Conservation (phyloP, 495 filamentous ascomycete genomes). For the Cercophora newfieldiana region DNA sequence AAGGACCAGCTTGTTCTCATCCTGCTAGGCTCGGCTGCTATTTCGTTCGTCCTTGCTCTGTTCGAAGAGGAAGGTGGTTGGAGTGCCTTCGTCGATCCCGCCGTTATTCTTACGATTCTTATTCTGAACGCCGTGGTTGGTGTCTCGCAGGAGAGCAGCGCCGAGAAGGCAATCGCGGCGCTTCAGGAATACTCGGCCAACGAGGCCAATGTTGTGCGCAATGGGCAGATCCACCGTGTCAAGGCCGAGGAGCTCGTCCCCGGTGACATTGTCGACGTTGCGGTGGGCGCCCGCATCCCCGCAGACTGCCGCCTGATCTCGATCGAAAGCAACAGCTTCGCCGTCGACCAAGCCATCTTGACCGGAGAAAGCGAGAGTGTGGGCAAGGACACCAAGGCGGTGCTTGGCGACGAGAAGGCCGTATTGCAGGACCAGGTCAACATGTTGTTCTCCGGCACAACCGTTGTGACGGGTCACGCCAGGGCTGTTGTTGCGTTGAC, state of each 20-base stretch:
- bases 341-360: conserved; percentile 93
- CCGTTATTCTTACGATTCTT: conserved; percentile 94
- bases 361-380: conserved; percentile 99
- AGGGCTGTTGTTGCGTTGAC: conserved; percentile 91
- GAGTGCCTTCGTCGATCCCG: conserved; percentile 98
- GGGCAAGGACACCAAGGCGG: conserved; percentile 68
- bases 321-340: conserved; percentile 96
- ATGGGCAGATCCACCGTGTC: conserved; percentile 70
- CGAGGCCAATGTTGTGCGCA: conserved; percentile 88
- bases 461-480: conserved; percentile 91
- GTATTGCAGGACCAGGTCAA: conserved; percentile 98
- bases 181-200: conserved; percentile 99
- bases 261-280: conserved; percentile 85
- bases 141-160: conserved; percentile 97
- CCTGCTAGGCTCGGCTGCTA: conserved; percentile 85
- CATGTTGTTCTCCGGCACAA: conserved; percentile 98
- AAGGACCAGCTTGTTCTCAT: conserved; percentile 99
- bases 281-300: conserved; percentile 93
- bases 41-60: conserved; percentile 91
- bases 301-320: conserved; percentile 89
- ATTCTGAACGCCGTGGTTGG: conserved; percentile 96
- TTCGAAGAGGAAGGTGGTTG: conserved; percentile 91
- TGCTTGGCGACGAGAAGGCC: conserved; percentile 74
- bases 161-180: conserved; percentile 97
- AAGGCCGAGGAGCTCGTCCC: conserved; percentile 96